Evolutionary conservation across 2,329 filamentous ascomycete genomes (phyloP).

Genomic region (Aspergillus quadricinctus): DNA sequence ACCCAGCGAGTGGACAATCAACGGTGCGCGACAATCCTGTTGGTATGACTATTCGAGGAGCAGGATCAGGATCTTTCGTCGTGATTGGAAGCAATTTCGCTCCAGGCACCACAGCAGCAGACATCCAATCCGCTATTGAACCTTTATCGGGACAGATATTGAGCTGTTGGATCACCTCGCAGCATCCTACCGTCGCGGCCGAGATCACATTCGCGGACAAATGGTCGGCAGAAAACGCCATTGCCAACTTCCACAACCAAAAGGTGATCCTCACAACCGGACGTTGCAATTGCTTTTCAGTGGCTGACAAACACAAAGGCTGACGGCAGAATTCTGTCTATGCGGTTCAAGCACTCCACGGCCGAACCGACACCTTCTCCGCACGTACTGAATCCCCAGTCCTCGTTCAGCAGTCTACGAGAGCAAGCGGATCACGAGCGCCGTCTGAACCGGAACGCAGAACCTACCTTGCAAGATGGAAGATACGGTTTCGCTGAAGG

Average conservation of each 20-base stretch:
- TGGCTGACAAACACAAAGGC: conserved; percentile 42
- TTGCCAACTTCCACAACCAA: conserved; percentile 60
- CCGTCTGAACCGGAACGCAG: conserved; percentile 30
- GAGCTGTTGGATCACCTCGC: conserved; percentile 51
- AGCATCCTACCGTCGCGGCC: conserved; percentile 55
- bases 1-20: conserved; percentile 26
- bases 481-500: conserved; percentile 34
- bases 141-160: conserved; percentile 50
- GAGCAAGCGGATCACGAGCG: conserved; percentile 40
- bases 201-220: conserved; percentile 57
- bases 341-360: conserved; percentile 47
- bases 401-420: conserved; percentile 32
- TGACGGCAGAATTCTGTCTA: conserved; percentile 56
- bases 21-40: conserved; percentile 27
- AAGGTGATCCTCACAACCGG: conserved; percentile 41
- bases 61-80: conserved; percentile 49
- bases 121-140: conserved; percentile 59
- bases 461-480: conserved; percentile 35
- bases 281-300: not conserved
- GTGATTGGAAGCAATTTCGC: conserved; percentile 62
- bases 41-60: conserved; percentile 54
- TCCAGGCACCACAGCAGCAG: conserved; percentile 61
- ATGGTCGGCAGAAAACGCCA: conserved; percentile 54
- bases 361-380: conserved; percentile 8
- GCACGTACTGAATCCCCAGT: conserved; percentile 9